Evolutionary conservation across 2,329 filamentous ascomycete species (phyloP).

Genomic region (Malbranchea cinnamomea): DNA sequence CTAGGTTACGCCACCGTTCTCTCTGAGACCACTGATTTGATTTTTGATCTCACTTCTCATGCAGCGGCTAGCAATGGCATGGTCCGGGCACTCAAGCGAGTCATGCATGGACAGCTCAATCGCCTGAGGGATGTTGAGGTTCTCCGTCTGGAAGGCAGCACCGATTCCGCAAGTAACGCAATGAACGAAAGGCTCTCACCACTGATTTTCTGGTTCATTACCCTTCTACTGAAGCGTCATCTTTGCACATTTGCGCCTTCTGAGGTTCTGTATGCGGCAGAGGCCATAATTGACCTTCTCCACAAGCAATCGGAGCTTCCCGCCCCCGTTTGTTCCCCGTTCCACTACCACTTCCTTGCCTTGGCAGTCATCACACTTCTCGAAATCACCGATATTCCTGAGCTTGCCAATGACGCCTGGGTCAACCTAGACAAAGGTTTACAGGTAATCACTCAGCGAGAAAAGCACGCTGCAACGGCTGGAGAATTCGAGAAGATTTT

Average conservation of each 20-base stretch:
- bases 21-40: slow-evolving; percentile 18
- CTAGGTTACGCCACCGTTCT: slow-evolving; percentile 23
- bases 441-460: slow-evolving; percentile 32
- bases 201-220: slow-evolving; percentile 29
- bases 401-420: slow-evolving; percentile 25
- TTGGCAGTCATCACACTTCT: slow-evolving; percentile 28
- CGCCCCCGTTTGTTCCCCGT: slow-evolving; percentile 21
- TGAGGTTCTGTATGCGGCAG: slow-evolving; percentile 26
- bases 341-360: slow-evolving; percentile 27
- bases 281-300: slow-evolving; percentile 26
- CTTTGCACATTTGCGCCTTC: slow-evolving; percentile 27
- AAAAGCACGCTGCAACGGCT: slow-evolving; percentile 15
- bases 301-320: slow-evolving; percentile 17
- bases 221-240: slow-evolving; percentile 28
- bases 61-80: slow-evolving; percentile 22
- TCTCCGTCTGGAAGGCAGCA: slow-evolving; percentile 15
- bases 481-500: slow-evolving; percentile 26
- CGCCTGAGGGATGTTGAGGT: slow-evolving; percentile 24
- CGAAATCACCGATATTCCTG: slow-evolving; percentile 27
- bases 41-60: slow-evolving; percentile 19
- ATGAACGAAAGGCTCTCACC: slow-evolving; percentile 22
- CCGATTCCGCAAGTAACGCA: too few relatives aligned
- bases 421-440: slow-evolving; percentile 36
- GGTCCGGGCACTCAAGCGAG: slow-evolving; percentile 22
- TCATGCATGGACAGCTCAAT: slow-evolving; percentile 23